phyloP scores from a whole-genome alignment of 208 protist genomes.

The Trypanosoma congolense region DNA sequence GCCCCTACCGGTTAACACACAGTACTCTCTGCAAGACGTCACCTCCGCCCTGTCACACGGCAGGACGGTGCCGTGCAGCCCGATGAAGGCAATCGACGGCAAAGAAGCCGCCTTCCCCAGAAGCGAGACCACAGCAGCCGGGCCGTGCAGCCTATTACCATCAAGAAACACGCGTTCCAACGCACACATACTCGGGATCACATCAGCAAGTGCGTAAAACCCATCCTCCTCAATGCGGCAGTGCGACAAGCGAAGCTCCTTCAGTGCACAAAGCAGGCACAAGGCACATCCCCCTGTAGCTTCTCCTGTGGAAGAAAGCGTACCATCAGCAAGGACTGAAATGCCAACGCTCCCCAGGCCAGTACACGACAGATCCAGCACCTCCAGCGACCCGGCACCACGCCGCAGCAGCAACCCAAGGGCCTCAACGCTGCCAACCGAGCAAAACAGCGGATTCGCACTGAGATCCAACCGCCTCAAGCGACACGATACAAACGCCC shows the following conservation, averaged over 20 bases:
- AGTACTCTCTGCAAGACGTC: constrained; percentile 6
- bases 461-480: constrained; percentile 47
- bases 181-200: constrained; percentile 21
- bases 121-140: constrained; percentile 2
- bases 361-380: constrained; percentile 66
- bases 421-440: constrained; percentile 29
- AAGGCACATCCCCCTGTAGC: constrained; percentile 29
- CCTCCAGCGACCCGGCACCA: constrained; percentile 18
- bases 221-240: constrained; percentile 41
- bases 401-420: constrained; percentile 36
- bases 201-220: constrained; percentile 56
- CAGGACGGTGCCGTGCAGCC: constrained; percentile 13
- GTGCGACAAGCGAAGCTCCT: constrained; percentile 42
- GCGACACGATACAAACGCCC: constrained; percentile 22
- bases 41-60: neutral
- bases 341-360: constrained; percentile 60
- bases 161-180: constrained; percentile 51
- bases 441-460: constrained; percentile 57
- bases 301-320: neutral
- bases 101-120: constrained; percentile 4
- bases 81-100: constrained; percentile 17
- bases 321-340: constrained; percentile 61
- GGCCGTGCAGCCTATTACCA: constrained; percentile 25
- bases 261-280: constrained; percentile 27
- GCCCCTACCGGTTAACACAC: constrained; percentile 7